A percentile compares a stretch with the other conserved stretches of the same genome.
Evolutionary conservation across 257 asterid species (phyloP).

Genomic region (Lantana camara): DNA sequence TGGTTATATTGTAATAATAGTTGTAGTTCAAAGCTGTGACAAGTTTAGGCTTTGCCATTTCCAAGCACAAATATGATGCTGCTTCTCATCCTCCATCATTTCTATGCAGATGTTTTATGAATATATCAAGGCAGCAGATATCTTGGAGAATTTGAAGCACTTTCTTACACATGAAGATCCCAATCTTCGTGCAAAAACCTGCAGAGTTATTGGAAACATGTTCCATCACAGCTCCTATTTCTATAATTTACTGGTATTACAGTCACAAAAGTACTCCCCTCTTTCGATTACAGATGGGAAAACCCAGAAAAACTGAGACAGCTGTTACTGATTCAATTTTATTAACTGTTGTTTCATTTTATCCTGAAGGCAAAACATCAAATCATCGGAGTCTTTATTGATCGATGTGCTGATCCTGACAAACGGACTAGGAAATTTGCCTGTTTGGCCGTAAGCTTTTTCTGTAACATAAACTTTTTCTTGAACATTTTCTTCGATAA

Average conservation of each 20-base stretch:
- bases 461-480: neutral
- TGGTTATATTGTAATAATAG: too few relatives aligned
- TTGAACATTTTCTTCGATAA: neutral
- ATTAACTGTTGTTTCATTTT: conserved; percentile 15
- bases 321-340: neutral
- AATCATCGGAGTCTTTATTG: conserved; percentile 68
- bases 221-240: conserved; percentile 96
- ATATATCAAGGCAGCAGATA: conserved; percentile 72
- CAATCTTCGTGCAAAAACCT: conserved; percentile 85
- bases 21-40: neutral
- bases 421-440: conserved; percentile 93
- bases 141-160: conserved; percentile 70
- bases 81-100: too few relatives aligned
- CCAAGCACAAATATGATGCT: too few relatives aligned
- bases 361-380: conserved; percentile 86
- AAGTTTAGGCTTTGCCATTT: neutral
- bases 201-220: conserved; percentile 96
- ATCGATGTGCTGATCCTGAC: conserved; percentile 91
- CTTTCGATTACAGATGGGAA: conserved; percentile 1
- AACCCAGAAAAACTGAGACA: neutral
- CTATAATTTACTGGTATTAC: conserved; percentile 72
- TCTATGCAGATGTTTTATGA: conserved; percentile 70
- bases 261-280: neutral
- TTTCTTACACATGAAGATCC: conserved; percentile 87
- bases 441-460: conserved; percentile 84